Percentiles rank a stretch among this genome's conserved stretches.
phyloP scores from a whole-genome alignment of 345 rosid species.

The Gossypium australe region DNA sequence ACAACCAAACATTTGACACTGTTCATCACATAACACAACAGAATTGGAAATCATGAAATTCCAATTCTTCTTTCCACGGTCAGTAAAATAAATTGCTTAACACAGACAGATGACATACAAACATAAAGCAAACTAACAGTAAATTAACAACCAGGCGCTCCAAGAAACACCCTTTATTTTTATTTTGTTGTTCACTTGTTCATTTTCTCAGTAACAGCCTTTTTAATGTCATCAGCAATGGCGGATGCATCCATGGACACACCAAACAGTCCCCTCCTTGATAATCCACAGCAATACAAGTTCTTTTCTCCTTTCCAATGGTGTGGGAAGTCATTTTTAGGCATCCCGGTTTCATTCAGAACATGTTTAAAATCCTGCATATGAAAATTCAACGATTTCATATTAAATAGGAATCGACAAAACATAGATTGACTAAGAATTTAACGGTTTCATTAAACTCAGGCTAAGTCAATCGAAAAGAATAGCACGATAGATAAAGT shows the following conservation, averaged over 20 bases:
- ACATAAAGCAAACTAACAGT: too few relatives aligned
- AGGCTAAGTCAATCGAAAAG: neutral
- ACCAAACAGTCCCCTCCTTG: constrained; percentile 41
- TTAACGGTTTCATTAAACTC: neutral
- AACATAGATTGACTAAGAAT: neutral
- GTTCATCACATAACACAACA: too few relatives aligned
- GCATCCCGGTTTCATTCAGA: constrained; percentile 40
- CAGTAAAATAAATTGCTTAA: too few relatives aligned
- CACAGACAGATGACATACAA: too few relatives aligned
- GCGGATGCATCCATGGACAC: constrained; percentile 40
- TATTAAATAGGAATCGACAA: neutral
- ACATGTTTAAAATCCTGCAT: constrained; percentile 28
- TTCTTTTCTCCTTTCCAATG: constrained; percentile 50
- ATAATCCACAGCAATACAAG: constrained; percentile 32
- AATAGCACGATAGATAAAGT: neutral
- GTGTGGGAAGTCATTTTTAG: constrained; percentile 23
- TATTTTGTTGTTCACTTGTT: neutral
- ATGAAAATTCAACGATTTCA: neutral
- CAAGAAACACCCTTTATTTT: neutral
- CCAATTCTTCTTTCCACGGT: too few relatives aligned
- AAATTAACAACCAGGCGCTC: too few relatives aligned
- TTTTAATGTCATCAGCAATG: constrained; percentile 33
- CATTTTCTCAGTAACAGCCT: neutral
- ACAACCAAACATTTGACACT: too few relatives aligned
- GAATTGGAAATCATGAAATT: too few relatives aligned